Evolutionary conservation across 139 green algal genomes (phyloP), one percentile per base, ranked within the genome.

Genomic region (Chlorella vulgaris): DNA sequence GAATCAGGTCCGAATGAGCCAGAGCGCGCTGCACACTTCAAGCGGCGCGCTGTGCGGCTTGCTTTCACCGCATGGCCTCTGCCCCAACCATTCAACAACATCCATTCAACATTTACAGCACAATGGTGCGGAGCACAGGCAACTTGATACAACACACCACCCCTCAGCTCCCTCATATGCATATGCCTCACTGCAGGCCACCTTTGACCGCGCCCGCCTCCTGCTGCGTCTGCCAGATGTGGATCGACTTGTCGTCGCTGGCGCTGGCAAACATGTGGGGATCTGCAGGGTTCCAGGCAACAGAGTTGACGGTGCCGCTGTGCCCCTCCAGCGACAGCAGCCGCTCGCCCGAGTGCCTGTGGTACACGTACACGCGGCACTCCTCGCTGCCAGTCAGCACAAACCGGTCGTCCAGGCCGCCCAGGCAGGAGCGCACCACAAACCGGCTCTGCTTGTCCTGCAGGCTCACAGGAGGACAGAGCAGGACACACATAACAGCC

Each of bases 251-350:
- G 75, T 89, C 85, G 51, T 89, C 85, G 22, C 53, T 80, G 67
- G 68, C 75, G 58, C 69, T 83, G 51, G 73, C 85, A 42, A 86
- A 63, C 60, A 89, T 80, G 36, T 70, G 36, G 3, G 80, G 75
- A 87, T 99, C 93, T 66, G 97, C 92, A 7, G 93, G 96, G 85
- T 95, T 97, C 42, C 93, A 98, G 6, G 96, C 95, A 63, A 99
- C 95, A 7, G 86, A 82, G 81, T 98, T 98, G 53, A 97, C 93
- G 1, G 92, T 95, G 26, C 86, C 91, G 35, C 82, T 87, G 87
- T 98, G 94, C 19, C 94, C 94, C 43, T 92, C 80, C 65, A 98
- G 85, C 38, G 91, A 96, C 6, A 94, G 94, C 73, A 98, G 89
- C 47, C 96, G 85, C 31, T 84, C 89, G 40, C 94, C 93, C 65